These are phyloP conservation scores for Adenanthera pavonina DNA, from an alignment of 306 rosid species.

Conservation along the genomic window DNA sequence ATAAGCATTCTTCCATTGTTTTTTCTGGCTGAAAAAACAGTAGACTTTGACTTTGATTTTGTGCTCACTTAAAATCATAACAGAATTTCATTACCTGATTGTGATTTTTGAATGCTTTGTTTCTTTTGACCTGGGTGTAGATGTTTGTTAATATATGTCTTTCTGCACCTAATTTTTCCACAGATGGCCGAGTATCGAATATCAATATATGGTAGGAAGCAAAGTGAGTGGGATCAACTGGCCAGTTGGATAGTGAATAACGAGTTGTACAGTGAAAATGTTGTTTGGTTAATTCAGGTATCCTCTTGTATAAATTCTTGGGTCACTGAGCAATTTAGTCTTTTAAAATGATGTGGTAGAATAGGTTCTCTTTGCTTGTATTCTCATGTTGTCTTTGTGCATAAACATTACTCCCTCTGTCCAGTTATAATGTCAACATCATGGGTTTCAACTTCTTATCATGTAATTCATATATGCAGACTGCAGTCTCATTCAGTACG, in stretches of 20 bases:
- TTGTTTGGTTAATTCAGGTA: conserved; percentile 92
- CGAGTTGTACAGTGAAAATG: conserved; percentile 78
- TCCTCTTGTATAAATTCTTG: neutral
- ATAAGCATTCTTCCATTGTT: neutral
- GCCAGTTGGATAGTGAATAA: conserved; percentile 91
- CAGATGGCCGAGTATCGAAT: conserved; percentile 90
- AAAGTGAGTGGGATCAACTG: conserved; percentile 89
- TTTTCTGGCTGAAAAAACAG: neutral
- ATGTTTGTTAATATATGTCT: conserved; percentile 14
- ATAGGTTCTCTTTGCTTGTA: neutral
- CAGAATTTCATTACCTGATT: conserved; percentile 1
- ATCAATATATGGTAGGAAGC: conserved; percentile 89
- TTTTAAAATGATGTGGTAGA: conserved; percentile 5
- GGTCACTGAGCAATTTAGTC: neutral
- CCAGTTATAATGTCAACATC: neutral
- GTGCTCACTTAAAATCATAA: neutral
- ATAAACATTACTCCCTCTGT: neutral
- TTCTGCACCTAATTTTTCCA: conserved; percentile 22
- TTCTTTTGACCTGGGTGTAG: conserved; percentile 27
- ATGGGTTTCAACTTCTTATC: neutral
- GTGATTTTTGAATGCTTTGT: conserved; percentile 10
- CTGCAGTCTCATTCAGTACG: neutral
- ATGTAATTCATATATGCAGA: neutral
- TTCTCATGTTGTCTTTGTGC: neutral
- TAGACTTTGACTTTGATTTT: neutral